These are phyloP conservation scores for Colletotrichum sp. DNA, from an alignment of 2,329 filamentous ascomycete species.

Conservation along the genomic window DNA sequence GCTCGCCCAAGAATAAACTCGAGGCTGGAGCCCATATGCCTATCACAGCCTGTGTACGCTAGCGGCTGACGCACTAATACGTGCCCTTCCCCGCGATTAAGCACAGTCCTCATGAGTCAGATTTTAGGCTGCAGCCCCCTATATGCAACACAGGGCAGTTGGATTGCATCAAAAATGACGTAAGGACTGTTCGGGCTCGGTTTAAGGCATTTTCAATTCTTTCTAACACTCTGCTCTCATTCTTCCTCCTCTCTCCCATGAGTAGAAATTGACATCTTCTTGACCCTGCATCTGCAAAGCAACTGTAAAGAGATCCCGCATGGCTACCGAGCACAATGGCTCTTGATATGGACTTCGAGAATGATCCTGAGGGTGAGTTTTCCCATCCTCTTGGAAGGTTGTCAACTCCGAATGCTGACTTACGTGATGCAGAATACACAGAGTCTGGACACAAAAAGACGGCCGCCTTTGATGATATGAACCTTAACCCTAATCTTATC, in stretches of 20 bases:
- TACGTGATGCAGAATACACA: neutral
- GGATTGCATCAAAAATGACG: neutral
- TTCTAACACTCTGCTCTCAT: neutral
- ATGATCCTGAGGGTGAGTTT: neutral
- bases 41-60: no score
- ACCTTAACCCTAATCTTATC: conserved; percentile 94
- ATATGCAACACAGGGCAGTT: no score
- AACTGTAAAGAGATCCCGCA: neutral
- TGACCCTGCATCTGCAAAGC: neutral
- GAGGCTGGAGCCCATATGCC: no score
- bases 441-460: conserved; percentile 99
- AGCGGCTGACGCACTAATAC: neutral
- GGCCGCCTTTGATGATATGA: conserved; percentile 98
- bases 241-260: neutral
- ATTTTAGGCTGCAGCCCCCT: neutral
- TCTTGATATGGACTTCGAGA: neutral
- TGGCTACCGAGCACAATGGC: neutral
- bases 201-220: neutral
- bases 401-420: neutral
- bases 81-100: neutral
- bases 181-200: neutral
- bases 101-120: neutral
- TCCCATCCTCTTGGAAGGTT: neutral
- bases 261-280: neutral
- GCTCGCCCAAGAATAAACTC: no score